Conservation (phyloP, 768 basidiomycete species). For the Kockovaella imperatae region DNA sequence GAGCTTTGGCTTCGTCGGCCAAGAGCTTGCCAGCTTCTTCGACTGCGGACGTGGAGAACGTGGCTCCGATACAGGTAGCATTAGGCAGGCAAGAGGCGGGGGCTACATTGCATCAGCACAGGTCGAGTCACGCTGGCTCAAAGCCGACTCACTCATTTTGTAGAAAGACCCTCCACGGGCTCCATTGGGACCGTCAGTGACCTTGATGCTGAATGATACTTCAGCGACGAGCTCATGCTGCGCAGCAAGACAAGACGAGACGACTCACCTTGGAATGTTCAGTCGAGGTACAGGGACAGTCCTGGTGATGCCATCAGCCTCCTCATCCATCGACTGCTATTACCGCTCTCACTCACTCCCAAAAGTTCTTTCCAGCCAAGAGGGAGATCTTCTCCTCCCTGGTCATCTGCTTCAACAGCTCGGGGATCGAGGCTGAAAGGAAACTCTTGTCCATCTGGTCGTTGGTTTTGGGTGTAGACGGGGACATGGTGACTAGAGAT, state of each 20-base stretch:
- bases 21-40: constrained; percentile 55
- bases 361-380: constrained; percentile 61
- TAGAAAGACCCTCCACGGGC: constrained; percentile 51
- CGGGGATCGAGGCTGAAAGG: constrained; percentile 52
- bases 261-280: constrained; percentile 50
- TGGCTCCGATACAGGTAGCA: constrained; percentile 62
- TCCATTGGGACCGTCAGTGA: constrained; percentile 70
- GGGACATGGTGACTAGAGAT: no score
- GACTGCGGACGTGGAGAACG: constrained; percentile 59
- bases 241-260: constrained; percentile 52
- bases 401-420: constrained; percentile 52
- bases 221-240: no score
- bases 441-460: constrained; percentile 45
- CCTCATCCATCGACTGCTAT: constrained; percentile 61
- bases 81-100: constrained; percentile 61
- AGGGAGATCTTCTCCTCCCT: constrained; percentile 55
- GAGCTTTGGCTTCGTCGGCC: constrained; percentile 59
- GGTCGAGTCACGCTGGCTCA: constrained; percentile 28
- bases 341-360: constrained; percentile 60
- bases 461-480: constrained; percentile 19
- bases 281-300: constrained; percentile 49
- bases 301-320: constrained; percentile 45
- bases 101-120: constrained; percentile 28
- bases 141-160: constrained; percentile 45
- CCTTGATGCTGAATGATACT: constrained; percentile 51